Conservation (phyloP, 176 grass and related monocot species). For the Ampelocalamus luodianensis region DNA sequence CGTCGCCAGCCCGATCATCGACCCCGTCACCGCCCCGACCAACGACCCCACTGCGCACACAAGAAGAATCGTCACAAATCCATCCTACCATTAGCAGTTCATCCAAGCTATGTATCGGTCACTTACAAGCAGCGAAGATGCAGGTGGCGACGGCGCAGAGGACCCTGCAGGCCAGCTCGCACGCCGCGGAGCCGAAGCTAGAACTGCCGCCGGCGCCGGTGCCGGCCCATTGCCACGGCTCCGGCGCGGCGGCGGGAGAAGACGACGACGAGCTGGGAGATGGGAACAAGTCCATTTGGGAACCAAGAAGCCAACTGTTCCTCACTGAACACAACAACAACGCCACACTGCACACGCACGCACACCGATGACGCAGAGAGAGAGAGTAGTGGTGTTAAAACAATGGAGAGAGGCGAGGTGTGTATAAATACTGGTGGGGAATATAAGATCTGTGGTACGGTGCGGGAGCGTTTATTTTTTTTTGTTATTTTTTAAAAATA, state of each 20-base stretch:
- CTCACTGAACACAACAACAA: not conserved
- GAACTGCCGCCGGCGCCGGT: not conserved
- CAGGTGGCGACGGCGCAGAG: slow-evolving; percentile 50
- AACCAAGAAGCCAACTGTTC: not conserved
- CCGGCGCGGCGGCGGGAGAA: not conserved
- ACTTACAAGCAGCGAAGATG: slow-evolving; percentile 41
- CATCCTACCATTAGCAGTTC: no score
- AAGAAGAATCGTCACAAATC: no score
- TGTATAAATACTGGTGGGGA: slow-evolving; percentile 42
- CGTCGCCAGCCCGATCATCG: slow-evolving; percentile 60
- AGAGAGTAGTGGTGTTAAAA: no score
- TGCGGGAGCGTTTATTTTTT: no score
- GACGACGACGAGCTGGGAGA: slow-evolving; percentile 15
- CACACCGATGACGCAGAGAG: not conserved
- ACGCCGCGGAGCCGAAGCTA: slow-evolving; percentile 32
- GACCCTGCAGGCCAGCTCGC: slow-evolving; percentile 38
- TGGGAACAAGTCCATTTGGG: slow-evolving; percentile 9
- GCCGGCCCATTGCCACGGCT: not conserved
- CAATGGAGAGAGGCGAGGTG: not conserved
- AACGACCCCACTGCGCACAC: slow-evolving; percentile 52
- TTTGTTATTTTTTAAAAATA: no score
- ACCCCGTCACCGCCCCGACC: slow-evolving; percentile 63
- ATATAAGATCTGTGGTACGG: slow-evolving; percentile 47
- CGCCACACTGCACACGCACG: not conserved
- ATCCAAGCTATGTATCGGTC: no score